Base-by-base conservation (phyloP, 192 early-diverging fungal species). In the Fimicolochytrium jonesii region DNA sequence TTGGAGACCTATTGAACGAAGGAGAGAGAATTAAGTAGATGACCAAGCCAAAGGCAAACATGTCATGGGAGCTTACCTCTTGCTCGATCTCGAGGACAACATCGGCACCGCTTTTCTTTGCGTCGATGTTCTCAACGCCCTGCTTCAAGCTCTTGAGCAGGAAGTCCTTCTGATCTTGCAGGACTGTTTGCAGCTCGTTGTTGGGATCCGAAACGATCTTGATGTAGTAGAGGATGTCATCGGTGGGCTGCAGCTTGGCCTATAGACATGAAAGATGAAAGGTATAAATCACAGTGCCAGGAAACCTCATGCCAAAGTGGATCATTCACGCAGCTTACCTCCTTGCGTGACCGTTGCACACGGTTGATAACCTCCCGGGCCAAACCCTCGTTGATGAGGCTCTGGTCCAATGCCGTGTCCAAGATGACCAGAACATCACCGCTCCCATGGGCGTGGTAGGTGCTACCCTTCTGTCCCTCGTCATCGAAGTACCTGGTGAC, bases 341-440 rank as follows among this genome's bases (percentile, higher is more conserved):
- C 93, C 81, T 99, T 99, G 67, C 96, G 85, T 61, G 94, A 69
- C 55, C 92, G 83, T 79, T 99, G 96, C 13, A 95, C 88, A 64
- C 96, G 87, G 86, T 99, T 99, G 57, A 97, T 86, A 51, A 99
- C 69, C 78, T 99, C 96, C 45, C 96, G 86, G 11, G 96, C 96
- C 43, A 88, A 62, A 32, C 92, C 93, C 73, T 97, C 95, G 56
- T 91, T 83, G 60, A 92, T 80, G 36, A 99, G 75, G 51, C 85
- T 85, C 36, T 86, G 73, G 68, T 94, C 90, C n/a, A 85, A 61
- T 61, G 86, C 85, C 22, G 78, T 78, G 72, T 97, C 93, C 66
- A 99, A 68, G 61, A 99, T 81, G 48, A 97, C 87, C 23, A 99
- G 71, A 6, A 90, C 89, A 47, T 92, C 89, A 69, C 81, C 84